A percentile compares a stretch with the other conserved stretches of the same genome.
Conservation (phyloP, 2,329 filamentous ascomycete genomes). For the Penicillium corylophilum region DNA sequence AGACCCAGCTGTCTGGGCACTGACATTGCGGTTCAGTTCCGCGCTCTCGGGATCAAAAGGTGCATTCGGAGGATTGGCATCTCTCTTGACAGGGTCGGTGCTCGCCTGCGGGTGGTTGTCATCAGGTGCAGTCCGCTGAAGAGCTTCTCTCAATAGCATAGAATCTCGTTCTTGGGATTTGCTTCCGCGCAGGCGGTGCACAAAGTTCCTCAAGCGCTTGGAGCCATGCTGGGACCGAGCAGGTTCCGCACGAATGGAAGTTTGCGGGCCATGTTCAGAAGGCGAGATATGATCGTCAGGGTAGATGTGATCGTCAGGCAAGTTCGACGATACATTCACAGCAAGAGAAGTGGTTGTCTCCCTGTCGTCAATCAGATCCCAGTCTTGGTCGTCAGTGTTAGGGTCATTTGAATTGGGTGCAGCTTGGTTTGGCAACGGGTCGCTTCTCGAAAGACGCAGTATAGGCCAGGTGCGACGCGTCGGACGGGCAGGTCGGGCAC, state of each 20-base stretch:
- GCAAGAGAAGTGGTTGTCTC: not conserved
- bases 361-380: not conserved
- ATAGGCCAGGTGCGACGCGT: conserved; percentile 13
- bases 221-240: conserved; percentile 10
- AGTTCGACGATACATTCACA: not conserved
- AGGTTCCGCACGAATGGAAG: not conserved
- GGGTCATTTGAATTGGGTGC: not conserved
- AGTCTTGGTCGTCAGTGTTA: not conserved
- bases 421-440: not conserved
- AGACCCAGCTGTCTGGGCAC: conserved; percentile 33
- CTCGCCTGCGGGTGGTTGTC: not conserved
- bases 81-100: conserved; percentile 9
- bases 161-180: conserved; percentile 11
- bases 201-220: conserved; percentile 11
- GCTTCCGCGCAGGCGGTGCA: conserved; percentile 10
- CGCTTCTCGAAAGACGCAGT: conserved; percentile 9
- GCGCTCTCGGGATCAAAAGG: not conserved
- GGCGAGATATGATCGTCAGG: not conserved
- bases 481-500: not conserved
- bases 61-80: not conserved
- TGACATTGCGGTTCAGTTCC: conserved; percentile 30
- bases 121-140: not conserved
- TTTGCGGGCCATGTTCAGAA: not conserved
- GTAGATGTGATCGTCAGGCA: not conserved
- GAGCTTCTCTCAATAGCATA: not conserved